Percentiles rank a stretch among this genome's conserved stretches.
Evolutionary conservation across 371 early-diverging fungal species (phyloP).

Genomic region (Chytridium lagenaria): DNA sequence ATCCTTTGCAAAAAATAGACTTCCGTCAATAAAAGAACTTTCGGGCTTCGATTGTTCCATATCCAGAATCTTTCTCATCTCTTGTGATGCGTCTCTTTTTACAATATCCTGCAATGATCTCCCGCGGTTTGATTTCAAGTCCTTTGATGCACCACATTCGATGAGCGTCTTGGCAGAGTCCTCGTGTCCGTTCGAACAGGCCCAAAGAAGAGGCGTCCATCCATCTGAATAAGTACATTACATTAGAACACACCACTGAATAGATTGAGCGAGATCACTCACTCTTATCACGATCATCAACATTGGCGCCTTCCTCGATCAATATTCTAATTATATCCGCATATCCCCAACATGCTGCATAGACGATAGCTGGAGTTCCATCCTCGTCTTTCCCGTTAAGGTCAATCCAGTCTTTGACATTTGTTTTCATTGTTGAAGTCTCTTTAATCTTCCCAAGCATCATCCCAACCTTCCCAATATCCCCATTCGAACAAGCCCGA

Average conservation of each 20-base stretch:
- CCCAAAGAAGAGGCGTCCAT: slow-evolving; percentile 97
- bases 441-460: slow-evolving; percentile 5
- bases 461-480: not conserved
- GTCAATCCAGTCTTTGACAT: slow-evolving; percentile 21
- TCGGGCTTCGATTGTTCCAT: not conserved
- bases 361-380: slow-evolving; percentile 83
- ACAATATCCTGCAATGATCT: slow-evolving; percentile 82
- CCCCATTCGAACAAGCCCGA: slow-evolving; percentile 17
- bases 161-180: slow-evolving; percentile 75
- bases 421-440: not conserved
- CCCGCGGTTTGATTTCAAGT: slow-evolving; percentile 76
- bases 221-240: slow-evolving; percentile 67
- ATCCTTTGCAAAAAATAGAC: slow-evolving; percentile 3
- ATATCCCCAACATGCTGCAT: slow-evolving; percentile 89
- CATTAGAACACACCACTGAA: too few species aligned
- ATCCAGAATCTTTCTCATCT: slow-evolving; percentile 18
- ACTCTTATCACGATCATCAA: slow-evolving; percentile 80
- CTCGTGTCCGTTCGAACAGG: slow-evolving; percentile 85
- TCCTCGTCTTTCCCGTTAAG: slow-evolving; percentile 81
- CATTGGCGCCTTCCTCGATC: slow-evolving; percentile 74
- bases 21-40: too few species aligned
- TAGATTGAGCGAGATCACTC: slow-evolving; percentile 38
- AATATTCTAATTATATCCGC: slow-evolving; percentile 68
- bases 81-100: slow-evolving; percentile 21
- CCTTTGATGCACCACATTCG: slow-evolving; percentile 77